These are phyloP conservation scores for Microglena sp. DNA, from an alignment of 139 green algal genomes.

Conservation along the genomic window DNA sequence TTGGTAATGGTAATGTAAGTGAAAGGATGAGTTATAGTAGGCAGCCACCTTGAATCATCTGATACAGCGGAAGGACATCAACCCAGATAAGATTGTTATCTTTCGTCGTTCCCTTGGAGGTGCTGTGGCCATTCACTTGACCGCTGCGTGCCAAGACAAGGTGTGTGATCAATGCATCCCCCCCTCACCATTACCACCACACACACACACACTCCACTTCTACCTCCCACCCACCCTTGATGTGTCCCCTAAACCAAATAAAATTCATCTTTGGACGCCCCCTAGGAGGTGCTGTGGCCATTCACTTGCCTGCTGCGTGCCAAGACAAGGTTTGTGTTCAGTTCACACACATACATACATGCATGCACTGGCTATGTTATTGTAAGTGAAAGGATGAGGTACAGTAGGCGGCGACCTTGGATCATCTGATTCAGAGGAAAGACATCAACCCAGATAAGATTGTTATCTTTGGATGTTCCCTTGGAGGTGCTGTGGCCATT, in stretches of 20 bases:
- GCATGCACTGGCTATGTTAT: too few relatives aligned
- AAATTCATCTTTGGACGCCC: slow-evolving; percentile 73
- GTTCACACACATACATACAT: not conserved
- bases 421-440: slow-evolving; percentile 32
- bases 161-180: slow-evolving; percentile 17
- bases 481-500: slow-evolving; percentile 76
- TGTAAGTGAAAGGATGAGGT: too few relatives aligned
- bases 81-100: slow-evolving; percentile 44
- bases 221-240: not conserved
- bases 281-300: slow-evolving; percentile 70
- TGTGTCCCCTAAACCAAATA: too few relatives aligned
- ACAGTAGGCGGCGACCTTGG: slow-evolving; percentile 54
- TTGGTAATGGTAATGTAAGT: too few relatives aligned
- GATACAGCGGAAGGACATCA: slow-evolving; percentile 34
- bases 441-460: slow-evolving; percentile 47
- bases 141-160: slow-evolving; percentile 41
- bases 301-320: slow-evolving; percentile 49
- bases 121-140: slow-evolving; percentile 66
- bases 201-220: not conserved
- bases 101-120: slow-evolving; percentile 76
- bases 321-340: slow-evolving; percentile 24
- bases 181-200: not conserved
- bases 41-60: slow-evolving; percentile 56
- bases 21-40: too few relatives aligned
- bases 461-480: slow-evolving; percentile 67